Conservation (phyloP, 805 yeast species). For the Metschnikowia koreensis region DNA sequence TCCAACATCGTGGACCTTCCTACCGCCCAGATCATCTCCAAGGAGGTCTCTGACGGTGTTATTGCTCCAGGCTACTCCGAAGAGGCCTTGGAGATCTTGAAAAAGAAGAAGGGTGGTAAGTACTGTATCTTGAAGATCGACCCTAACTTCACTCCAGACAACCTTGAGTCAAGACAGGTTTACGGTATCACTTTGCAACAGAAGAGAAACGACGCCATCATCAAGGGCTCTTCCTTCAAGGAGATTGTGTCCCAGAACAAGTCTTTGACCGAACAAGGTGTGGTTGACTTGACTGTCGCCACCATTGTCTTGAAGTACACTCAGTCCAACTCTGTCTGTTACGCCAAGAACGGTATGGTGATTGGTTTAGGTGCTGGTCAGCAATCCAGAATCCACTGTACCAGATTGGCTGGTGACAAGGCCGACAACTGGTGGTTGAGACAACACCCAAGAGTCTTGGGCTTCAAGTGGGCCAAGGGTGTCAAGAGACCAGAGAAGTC, state of each 20-base stretch:
- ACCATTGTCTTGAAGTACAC: constrained; percentile 97
- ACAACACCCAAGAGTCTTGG: constrained; percentile 94
- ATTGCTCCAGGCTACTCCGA: constrained; percentile 96
- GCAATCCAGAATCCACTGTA: constrained; percentile 98
- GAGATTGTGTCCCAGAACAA: constrained; percentile 89
- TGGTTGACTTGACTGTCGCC: constrained; percentile 92
- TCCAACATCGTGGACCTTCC: constrained; percentile 95
- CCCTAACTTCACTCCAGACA: constrained; percentile 84
- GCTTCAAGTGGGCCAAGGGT: constrained; percentile 96
- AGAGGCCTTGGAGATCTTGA: constrained; percentile 85
- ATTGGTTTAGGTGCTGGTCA: constrained; percentile 99
- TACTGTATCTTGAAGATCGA: constrained; percentile 95
- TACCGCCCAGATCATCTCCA: constrained; percentile 94
- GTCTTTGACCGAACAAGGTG: constrained; percentile 85
- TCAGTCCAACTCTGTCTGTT: constrained; percentile 97
- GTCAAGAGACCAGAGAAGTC: constrained; percentile 98
- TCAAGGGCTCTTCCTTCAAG: constrained; percentile 84
- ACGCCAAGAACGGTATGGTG: constrained; percentile 99
- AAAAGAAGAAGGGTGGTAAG: constrained; percentile 94
- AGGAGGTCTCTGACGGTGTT: constrained; percentile 98
- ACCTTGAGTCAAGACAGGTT: constrained; percentile 87
- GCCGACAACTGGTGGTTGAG: constrained; percentile 99
- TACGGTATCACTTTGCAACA: constrained; percentile 95
- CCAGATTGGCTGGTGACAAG: constrained; percentile 98
- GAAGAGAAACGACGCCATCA: constrained; percentile 96